Conservation (phyloP, 2,329 filamentous ascomycete genomes). For the Sporothrix protearum region DNA sequence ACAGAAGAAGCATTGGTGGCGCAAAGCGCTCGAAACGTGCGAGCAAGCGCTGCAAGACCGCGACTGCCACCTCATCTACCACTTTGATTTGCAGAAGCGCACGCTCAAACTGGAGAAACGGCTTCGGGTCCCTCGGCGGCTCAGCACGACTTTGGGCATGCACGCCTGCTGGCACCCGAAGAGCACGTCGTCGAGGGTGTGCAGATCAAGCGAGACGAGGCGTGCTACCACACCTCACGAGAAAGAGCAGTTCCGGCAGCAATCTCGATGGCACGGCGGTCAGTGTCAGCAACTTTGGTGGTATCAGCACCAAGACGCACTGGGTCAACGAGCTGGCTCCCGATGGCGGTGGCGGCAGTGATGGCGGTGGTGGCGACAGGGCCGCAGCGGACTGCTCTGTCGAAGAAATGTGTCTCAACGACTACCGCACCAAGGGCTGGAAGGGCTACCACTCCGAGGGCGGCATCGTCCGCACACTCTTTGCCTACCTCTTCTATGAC, state of each 20-base stretch:
- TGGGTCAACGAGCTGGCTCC: slow-evolving; percentile 69
- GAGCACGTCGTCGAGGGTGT: slow-evolving; percentile 74
- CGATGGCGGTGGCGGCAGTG: not conserved
- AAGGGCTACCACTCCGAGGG: slow-evolving; percentile 94
- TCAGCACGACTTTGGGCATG: slow-evolving; percentile 94
- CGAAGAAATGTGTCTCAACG: slow-evolving; percentile 87
- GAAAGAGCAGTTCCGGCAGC: slow-evolving; percentile 30
- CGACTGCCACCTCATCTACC: slow-evolving; percentile 85
- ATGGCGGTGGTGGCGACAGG: not conserved
- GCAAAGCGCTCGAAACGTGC: slow-evolving; percentile 72
- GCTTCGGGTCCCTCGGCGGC: slow-evolving; percentile 74
- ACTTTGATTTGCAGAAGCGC: slow-evolving; percentile 91
- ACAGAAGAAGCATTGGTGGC: slow-evolving; percentile 80
- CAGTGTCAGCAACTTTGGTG: slow-evolving; percentile 28
- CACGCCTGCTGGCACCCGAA: slow-evolving; percentile 69
- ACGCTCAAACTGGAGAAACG: slow-evolving; percentile 85
- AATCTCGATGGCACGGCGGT: not conserved
- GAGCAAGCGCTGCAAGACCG: slow-evolving; percentile 82
- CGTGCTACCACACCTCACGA: slow-evolving; percentile 26
- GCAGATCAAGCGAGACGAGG: slow-evolving; percentile 61
- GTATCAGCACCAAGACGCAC: slow-evolving; percentile 62
- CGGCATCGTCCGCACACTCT: slow-evolving; percentile 85
- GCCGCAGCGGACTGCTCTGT: slow-evolving; percentile 66
- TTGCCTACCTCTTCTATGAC: slow-evolving; percentile 88
- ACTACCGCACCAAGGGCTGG: slow-evolving; percentile 80